Base-by-base conservation (phyloP, 2,329 filamentous ascomycete genomes). In the Alternaria alternata region DNA sequence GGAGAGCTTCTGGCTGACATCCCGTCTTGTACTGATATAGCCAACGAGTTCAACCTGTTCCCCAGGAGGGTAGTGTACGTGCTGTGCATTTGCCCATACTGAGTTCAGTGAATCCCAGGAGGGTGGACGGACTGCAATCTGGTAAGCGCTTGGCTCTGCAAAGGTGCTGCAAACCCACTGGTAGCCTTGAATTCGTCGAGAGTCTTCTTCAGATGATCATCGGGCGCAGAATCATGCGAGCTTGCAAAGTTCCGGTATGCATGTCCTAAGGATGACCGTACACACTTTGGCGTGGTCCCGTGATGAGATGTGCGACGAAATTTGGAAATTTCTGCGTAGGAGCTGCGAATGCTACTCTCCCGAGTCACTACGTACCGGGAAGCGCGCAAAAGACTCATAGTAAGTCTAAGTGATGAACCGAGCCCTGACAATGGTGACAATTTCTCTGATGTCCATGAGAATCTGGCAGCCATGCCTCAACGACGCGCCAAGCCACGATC, bases 21-120 rank as follows among this genome's bases (percentile, higher is more conserved):
- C 87, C 62, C 87, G 85, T 30, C 88, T 85, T 61, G 87, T 87
- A 26, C 88, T 87, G 0, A 97, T 78, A 68, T 94, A 95, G 20
- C 94, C 94, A 75, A 47, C 59, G 22, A 66, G 36, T 24, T 69
- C 61, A 9, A 69, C 30, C 5, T 63, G 47, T 18, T 44, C 7
- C 8, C 63, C 60, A 43, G 54, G 32, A 20, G 49, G 57, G 14
- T 12, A 9, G n/a, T 57, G 34, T 16, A 18, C 7, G 16, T 58
- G 2, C 12, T 14, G 38, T 20, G 26, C 46, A 66, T 55, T 56
- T 71, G 70, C 63, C 78, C 79, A 78, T 74, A 75, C 20, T 78
- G 83, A 24, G 26, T 61, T 51, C 4, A 63, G 41, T 3, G 81
- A 79, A 18, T 63, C 49, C 65, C 64, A 73, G 14, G 59, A 26